A percentile compares a stretch with the other conserved stretches of the same genome.
Conservation (phyloP, 495 filamentous ascomycete species). For the Niebla homalea region DNA sequence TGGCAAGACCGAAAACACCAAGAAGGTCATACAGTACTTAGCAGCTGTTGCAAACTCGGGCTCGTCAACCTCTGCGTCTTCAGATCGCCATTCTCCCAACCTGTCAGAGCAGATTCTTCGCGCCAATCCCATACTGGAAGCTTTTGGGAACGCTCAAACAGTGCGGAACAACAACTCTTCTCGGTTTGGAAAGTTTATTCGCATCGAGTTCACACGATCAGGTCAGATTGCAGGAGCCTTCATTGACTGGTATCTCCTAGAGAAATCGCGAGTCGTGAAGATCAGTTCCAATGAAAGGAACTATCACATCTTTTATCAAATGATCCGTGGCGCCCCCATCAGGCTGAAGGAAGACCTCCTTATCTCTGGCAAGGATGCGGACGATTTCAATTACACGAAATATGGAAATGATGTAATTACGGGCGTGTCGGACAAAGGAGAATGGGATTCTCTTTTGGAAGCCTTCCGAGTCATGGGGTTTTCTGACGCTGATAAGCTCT, state of each 20-base stretch:
- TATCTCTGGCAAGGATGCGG: conserved; percentile 54
- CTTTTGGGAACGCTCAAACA: conserved; percentile 97
- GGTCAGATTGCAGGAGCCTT: conserved; percentile 92
- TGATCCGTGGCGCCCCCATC: conserved; percentile 68
- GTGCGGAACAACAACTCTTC: conserved; percentile 98
- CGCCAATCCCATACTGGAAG: conserved; percentile 95
- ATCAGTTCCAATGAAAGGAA: conserved; percentile 80
- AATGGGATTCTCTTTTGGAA: conserved; percentile 82
- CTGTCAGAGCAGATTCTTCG: conserved; percentile 94
- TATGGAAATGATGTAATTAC: conserved; percentile 82
- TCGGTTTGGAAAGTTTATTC: conserved; percentile 96
- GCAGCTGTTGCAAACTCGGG: conserved; percentile 85
- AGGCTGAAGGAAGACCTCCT: conserved; percentile 63
- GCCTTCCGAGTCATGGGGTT: conserved; percentile 95
- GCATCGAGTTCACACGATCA: conserved; percentile 83
- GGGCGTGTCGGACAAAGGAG: conserved; percentile 80
- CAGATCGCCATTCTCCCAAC: conserved; percentile 57
- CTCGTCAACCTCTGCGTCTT: conserved; percentile 49
- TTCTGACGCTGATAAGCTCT: conserved; percentile 66
- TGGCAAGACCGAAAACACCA: conserved; percentile 98
- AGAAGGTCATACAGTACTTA: conserved; percentile 98
- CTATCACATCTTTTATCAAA: conserved; percentile 97
- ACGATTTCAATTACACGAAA: conserved; percentile 83
- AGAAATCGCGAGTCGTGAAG: conserved; percentile 90
- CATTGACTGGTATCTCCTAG: conserved; percentile 96